phyloP scores from a whole-genome alignment of 2,329 filamentous ascomycete genomes.

The Alternaria conjuncta region DNA sequence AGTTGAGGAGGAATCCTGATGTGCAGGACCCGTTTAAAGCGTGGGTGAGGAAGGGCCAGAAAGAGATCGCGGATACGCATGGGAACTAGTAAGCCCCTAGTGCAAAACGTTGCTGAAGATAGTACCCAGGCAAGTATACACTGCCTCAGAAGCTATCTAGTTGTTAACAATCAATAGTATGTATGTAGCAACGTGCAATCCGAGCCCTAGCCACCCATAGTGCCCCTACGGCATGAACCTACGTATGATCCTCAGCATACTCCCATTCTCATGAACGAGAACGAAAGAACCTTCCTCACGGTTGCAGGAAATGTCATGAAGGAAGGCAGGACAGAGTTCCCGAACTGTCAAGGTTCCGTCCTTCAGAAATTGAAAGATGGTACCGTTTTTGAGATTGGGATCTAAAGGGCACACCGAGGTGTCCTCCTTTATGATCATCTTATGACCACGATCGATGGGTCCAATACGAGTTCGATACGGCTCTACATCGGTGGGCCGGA shows the following conservation, averaged over 20 bases:
- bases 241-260: background rate
- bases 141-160: background rate
- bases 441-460: background rate
- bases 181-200: background rate
- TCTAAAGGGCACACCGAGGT: background rate
- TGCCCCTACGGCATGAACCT: background rate
- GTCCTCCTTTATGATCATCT: background rate
- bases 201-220: background rate
- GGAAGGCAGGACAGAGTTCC: background rate
- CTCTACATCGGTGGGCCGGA: background rate
- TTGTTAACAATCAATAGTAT: background rate
- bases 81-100: slow-evolving; percentile 3
- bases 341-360: background rate
- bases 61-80: slow-evolving; percentile 26
- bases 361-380: background rate
- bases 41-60: slow-evolving; percentile 31
- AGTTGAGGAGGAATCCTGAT: slow-evolving; percentile 27
- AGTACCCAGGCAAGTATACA: background rate
- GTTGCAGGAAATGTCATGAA: background rate
- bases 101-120: background rate
- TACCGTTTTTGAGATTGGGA: background rate
- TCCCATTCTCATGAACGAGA: background rate
- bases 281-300: background rate
- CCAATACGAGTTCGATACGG: background rate
- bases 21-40: slow-evolving; percentile 32